These are phyloP conservation scores for Brassica juncea DNA, from an alignment of 345 rosid species.

Conservation along the genomic window DNA sequence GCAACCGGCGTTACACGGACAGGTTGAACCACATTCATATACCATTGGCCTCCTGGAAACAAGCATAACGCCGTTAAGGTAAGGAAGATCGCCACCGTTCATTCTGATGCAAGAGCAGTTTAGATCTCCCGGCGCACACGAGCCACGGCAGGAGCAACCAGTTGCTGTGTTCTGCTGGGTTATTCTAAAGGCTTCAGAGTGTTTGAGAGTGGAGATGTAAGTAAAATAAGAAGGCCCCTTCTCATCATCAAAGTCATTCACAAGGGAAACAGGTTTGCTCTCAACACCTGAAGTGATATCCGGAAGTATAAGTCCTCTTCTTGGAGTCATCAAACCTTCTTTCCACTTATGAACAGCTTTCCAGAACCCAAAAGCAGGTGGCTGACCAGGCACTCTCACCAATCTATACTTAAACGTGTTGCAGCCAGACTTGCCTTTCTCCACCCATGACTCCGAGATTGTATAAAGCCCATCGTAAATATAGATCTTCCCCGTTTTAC, in stretches of 20 bases:
- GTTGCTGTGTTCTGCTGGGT: slow-evolving; percentile 21
- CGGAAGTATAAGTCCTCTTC: slow-evolving; percentile 60
- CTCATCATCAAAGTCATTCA: slow-evolving; percentile 80
- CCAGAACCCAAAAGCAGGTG: slow-evolving; percentile 62
- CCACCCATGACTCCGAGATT: slow-evolving; percentile 72
- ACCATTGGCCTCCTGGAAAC: slow-evolving; percentile 42
- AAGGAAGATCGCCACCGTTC: slow-evolving; percentile 53
- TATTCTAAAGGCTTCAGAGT: slow-evolving; percentile 47
- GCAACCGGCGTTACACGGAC: slow-evolving; percentile 53
- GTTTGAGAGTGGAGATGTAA: slow-evolving; percentile 55
- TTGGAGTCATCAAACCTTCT: slow-evolving; percentile 46
- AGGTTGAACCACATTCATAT: slow-evolving; percentile 58
- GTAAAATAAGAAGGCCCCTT: slow-evolving; percentile 76
- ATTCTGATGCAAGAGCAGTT: slow-evolving; percentile 53
- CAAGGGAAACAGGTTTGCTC: slow-evolving; percentile 60
- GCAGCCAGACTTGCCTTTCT: slow-evolving; percentile 70
- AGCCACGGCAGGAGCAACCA: slow-evolving; percentile 46
- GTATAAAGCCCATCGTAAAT: slow-evolving; percentile 74
- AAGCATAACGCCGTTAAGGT: slow-evolving; percentile 36
- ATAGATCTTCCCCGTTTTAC: slow-evolving; percentile 51
- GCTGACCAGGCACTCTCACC: slow-evolving; percentile 64
- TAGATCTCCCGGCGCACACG: slow-evolving; percentile 41
- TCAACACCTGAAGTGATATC: slow-evolving; percentile 90
- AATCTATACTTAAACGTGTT: slow-evolving; percentile 70
- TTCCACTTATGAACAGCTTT: slow-evolving; percentile 70